phyloP scores from a whole-genome alignment of 441 rosid genomes.

The Dalechampia spathulata region DNA sequence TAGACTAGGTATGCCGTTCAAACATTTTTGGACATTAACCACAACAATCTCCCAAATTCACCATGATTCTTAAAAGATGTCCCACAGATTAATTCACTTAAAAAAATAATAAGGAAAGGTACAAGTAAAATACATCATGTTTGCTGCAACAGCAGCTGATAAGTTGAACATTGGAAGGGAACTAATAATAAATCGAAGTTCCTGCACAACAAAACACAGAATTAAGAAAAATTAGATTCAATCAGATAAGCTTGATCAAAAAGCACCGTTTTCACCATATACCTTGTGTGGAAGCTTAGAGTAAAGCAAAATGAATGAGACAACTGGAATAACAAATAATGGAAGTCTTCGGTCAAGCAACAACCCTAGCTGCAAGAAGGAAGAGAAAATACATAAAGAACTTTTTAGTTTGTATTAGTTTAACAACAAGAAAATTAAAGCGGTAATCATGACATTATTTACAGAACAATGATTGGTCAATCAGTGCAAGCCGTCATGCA shows the following conservation, averaged over 20 bases:
- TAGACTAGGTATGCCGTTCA: background rate
- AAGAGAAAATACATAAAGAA: background rate
- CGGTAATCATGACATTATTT: no score
- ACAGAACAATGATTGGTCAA: no score
- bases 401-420: no score
- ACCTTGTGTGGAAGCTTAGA: slow-evolving; percentile 99
- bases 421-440: no score
- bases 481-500: no score
- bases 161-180: slow-evolving; percentile 93
- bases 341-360: slow-evolving; percentile 75
- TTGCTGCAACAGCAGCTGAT: slow-evolving; percentile 86
- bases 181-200: slow-evolving; percentile 88
- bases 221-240: slow-evolving; percentile 1
- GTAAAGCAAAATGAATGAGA: slow-evolving; percentile 71
- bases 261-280: slow-evolving; percentile 13
- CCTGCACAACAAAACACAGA: slow-evolving; percentile 46
- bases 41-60: background rate
- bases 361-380: slow-evolving; percentile 64
- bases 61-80: background rate
- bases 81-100: background rate
- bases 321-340: slow-evolving; percentile 51
- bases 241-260: slow-evolving; percentile 13
- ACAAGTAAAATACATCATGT: slow-evolving; percentile 52
- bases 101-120: background rate
- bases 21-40: background rate